Evolutionary conservation across 108 stramenopile genomes (phyloP).

Genomic region (Skeletonema grethae): DNA sequence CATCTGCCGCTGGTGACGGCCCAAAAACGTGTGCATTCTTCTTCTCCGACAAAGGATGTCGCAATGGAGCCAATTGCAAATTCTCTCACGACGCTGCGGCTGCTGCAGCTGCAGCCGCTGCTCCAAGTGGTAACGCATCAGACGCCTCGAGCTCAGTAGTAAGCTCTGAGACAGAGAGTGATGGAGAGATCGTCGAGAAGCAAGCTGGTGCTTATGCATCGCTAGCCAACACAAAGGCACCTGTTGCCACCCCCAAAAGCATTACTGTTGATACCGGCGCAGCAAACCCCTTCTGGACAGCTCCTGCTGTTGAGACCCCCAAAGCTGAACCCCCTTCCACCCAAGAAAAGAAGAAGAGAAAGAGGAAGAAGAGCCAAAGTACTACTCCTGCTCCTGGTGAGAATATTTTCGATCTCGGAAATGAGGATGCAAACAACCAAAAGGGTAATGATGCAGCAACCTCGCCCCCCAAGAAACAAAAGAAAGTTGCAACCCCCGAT

Average conservation of each 20-base stretch:
- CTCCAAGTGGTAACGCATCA: slow-evolving; percentile 12
- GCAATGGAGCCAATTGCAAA: slow-evolving; percentile 84
- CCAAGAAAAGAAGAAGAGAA: slow-evolving; percentile 47
- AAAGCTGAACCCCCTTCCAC: slow-evolving; percentile 18
- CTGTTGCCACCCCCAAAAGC: slow-evolving; percentile 9
- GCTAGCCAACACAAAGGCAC: slow-evolving; percentile 9
- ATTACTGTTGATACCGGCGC: not conserved
- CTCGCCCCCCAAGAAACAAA: slow-evolving; percentile 37
- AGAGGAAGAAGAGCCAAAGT: slow-evolving; percentile 23
- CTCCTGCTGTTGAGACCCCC: slow-evolving; percentile 17
- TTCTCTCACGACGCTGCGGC: slow-evolving; percentile 62
- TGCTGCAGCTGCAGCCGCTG: slow-evolving; percentile 12
- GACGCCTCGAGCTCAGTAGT: slow-evolving; percentile 43
- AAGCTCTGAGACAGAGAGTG: slow-evolving; percentile 78
- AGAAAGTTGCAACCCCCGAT: slow-evolving; percentile 31
- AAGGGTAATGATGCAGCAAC: slow-evolving; percentile 18
- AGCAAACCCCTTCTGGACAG: slow-evolving; percentile 5
- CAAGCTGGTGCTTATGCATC: slow-evolving; percentile 51
- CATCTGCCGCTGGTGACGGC: slow-evolving; percentile 46
- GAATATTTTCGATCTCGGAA: slow-evolving; percentile 41
- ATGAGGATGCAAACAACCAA: slow-evolving; percentile 26
- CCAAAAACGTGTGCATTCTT: slow-evolving; percentile 76
- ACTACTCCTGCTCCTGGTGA: slow-evolving; percentile 26
- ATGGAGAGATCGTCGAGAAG: slow-evolving; percentile 47
- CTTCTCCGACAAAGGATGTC: slow-evolving; percentile 68